Evolutionary conservation across 1,284 basidiomycete genomes (phyloP).

Genomic region (Coriolopsis trogii): DNA sequence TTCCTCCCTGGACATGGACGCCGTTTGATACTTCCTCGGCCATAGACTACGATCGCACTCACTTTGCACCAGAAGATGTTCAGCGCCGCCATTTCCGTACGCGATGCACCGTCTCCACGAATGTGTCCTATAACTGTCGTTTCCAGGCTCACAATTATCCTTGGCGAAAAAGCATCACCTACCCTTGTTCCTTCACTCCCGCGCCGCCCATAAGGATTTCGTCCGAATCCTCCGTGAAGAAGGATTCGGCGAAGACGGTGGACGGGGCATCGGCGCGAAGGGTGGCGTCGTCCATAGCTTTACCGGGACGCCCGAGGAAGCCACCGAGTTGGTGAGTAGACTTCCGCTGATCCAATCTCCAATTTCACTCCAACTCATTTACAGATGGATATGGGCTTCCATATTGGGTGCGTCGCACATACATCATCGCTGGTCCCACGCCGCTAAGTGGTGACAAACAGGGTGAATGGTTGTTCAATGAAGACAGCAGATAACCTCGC

Average conservation of each 20-base stretch:
- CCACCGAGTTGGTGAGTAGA: slow-evolving; percentile 64
- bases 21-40: not conserved
- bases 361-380: not conserved
- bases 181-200: slow-evolving; percentile 86
- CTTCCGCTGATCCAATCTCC: slow-evolving; percentile 3
- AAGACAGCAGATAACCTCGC: slow-evolving; percentile 79
- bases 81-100: slow-evolving; percentile 74
- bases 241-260: slow-evolving; percentile 64
- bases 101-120: slow-evolving; percentile 15
- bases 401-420: slow-evolving; percentile 67
- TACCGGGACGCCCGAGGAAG: slow-evolving; percentile 74
- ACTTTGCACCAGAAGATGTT: slow-evolving; percentile 66
- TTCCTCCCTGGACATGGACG: not conserved
- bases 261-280: slow-evolving; percentile 52
- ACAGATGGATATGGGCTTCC: slow-evolving; percentile 73
- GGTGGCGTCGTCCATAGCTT: slow-evolving; percentile 90
- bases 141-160: slow-evolving; percentile 51
- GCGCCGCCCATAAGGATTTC: slow-evolving; percentile 76
- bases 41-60: slow-evolving; percentile 83
- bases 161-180: slow-evolving; percentile 76
- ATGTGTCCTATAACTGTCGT: not conserved
- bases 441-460: too few species aligned
- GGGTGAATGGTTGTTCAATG: slow-evolving; percentile 84
- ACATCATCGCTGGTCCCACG: too few species aligned
- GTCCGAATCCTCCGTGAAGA: slow-evolving; percentile 70